These are phyloP conservation scores for Tylopilus sp. DNA, from an alignment of 768 basidiomycete species.

Conservation along the genomic window DNA sequence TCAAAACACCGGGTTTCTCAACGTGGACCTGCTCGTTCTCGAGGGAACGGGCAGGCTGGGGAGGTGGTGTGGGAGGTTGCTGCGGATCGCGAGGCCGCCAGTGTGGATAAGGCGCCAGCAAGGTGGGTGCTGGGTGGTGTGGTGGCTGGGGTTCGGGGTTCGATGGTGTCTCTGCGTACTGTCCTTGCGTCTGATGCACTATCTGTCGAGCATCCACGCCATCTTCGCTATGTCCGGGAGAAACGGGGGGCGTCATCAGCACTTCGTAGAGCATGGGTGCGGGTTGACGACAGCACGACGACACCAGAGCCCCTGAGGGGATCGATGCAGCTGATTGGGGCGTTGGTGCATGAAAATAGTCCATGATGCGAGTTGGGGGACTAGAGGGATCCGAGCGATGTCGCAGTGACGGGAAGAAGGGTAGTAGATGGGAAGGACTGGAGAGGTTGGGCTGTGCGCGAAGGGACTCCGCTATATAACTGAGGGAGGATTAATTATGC, in stretches of 20 bases:
- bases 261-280: conserved; percentile 47
- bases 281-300: conserved; percentile 32
- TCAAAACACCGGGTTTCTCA: conserved; percentile 51
- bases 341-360: conserved; percentile 21
- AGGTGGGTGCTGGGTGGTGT: background rate
- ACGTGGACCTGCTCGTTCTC: conserved; percentile 72
- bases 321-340: conserved; percentile 16
- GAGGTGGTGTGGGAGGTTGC: conserved; percentile 28
- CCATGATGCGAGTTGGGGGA: conserved; percentile 20
- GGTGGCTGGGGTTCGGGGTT: conserved; percentile 9
- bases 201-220: conserved; percentile 19
- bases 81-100: conserved; percentile 9
- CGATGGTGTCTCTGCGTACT: conserved; percentile 8
- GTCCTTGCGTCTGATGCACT: conserved; percentile 12
- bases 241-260: conserved; percentile 71
- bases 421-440: conserved; percentile 5
- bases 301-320: conserved; percentile 7
- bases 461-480: conserved; percentile 5
- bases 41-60: conserved; percentile 48
- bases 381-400: background rate
- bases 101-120: conserved; percentile 8
- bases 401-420: background rate
- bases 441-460: background rate
- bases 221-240: conserved; percentile 50
- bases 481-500: conserved; percentile 1